Evolutionary conservation across 176 grass and related monocot species (phyloP), one percentile per base, ranked within the genome.

Genomic region (Oryza glaberrima): DNA sequence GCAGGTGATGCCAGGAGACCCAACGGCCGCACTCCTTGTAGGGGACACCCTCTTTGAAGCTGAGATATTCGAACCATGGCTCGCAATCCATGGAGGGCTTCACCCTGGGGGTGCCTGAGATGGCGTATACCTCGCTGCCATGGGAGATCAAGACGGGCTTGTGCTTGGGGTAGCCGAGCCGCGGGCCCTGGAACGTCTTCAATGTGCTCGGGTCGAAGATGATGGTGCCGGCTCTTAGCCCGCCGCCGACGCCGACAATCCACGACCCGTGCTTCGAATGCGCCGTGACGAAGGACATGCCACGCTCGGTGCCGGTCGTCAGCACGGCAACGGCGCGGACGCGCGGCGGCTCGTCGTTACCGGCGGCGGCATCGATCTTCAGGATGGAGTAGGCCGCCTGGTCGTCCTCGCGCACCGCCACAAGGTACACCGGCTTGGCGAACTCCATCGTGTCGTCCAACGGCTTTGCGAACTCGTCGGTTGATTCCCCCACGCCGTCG

Each of bases 71-170:
- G 81, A 82, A 82, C 69, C 80, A 82, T 14, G 69, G 69, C 13
- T 47, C 23, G n/a, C 23, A 22, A 7, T 83, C 81, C 23, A 32
- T 4, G 35, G 0, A 0, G 40, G 23, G 15, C 38, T 14, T 9
- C 69, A 83, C 69, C 40, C 25, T 40, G 5, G 76, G 76, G 3
- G 40, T 49, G 51, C 68, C 68, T 3, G 68, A 61, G 6, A 82
- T 58, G 51, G 68, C 80, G 80, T 82, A 72, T 5, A 82, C 35
- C 68, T 16, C 56, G 68, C 51, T 52, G 0, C 69, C 20, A 34
- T 72, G 80, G 1, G 80, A 82, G 67, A 82, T 72, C 6, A 82
- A n/a, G 68, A 82, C 10, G 51, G 80, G 51, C 2, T 72, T 2
- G 51, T 44, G 14, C 69, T 72, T 82, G 2, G 34, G 51, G 35